Base-by-base conservation (phyloP, 208 protist genomes). In the Herpetomonas samuelpessoai region DNA sequence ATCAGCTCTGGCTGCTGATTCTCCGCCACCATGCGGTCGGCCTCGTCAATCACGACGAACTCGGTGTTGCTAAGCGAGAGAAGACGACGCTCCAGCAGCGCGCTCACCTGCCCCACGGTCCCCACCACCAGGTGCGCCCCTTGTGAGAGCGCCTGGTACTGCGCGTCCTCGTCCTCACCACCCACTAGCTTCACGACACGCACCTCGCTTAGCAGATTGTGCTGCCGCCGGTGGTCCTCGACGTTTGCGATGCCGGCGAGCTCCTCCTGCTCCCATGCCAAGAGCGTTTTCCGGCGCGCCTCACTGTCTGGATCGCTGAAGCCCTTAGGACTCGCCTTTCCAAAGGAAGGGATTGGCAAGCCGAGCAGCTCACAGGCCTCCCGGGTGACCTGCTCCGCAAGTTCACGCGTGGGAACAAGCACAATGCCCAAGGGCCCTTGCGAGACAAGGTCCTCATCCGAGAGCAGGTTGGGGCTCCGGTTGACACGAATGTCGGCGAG, bases 41-140 rank as follows among this genome's bases (percentile, higher is more conserved):
- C 98, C 67, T 99, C 98, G 74, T 99, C 98, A 63, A 99, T 68
- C 26, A 98, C 93, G 19, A 99, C 77, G 25, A 79, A 65, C 18
- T 60, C 53, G 2, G 79, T 76, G 68, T 87, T 91, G 41, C 76
- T 76, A 1, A 95, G 74, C 0, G 81, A 81, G 18, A 95, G 73
- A 21, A 88, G 39, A 21, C 83, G 74, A 31, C 88, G 69, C 52
- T 78, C 70, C 16, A 95, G 79, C 41, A 95, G 64, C 2, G 71
- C 45, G 1, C 81, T 68, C 24, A 92, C 67, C 71, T 95, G 88
- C 0, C 85, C 85, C 53, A 91, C 66, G n/a, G 88, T 95, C 18
- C 88, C 88, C 16, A 95, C 68, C n/a, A 95, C 83, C 12, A 89
- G 54, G 73, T 92, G 88, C 6, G 81, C 85, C 9, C 85, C 85